A percentile compares a stretch with the other conserved stretches of the same genome.
Conservation (phyloP, 306 rosid genomes). For the Erythrophleum fordii region DNA sequence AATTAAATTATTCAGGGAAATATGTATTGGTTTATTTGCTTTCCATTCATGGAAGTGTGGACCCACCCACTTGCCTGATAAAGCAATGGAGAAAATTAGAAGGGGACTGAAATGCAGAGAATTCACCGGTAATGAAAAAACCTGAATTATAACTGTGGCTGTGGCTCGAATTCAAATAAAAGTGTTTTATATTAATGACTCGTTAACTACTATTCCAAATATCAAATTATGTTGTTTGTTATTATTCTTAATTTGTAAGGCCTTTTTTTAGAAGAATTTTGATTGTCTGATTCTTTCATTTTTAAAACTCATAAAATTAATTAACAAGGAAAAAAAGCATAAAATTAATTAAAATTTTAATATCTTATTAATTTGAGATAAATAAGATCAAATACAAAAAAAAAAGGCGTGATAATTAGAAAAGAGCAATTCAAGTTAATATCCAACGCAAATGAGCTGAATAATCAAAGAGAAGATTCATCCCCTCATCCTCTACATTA, state of each 20-base stretch:
- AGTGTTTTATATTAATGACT: neutral
- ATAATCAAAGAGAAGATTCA: conserved; percentile 22
- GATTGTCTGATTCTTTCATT: neutral
- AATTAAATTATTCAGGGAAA: neutral
- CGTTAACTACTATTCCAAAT: neutral
- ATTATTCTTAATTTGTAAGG: neutral
- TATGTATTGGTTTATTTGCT: neutral
- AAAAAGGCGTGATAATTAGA: neutral
- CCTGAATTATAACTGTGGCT: neutral
- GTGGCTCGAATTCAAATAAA: neutral
- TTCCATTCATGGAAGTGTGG: neutral
- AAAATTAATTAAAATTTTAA: neutral
- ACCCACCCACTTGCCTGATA: neutral
- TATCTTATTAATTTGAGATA: neutral
- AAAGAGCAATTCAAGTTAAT: neutral
- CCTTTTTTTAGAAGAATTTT: neutral
- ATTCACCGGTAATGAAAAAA: no score
- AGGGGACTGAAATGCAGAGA: neutral
- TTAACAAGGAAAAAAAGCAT: neutral
- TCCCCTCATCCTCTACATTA: neutral
- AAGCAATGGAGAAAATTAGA: neutral
- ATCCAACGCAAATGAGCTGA: neutral
- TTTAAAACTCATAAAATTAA: neutral
- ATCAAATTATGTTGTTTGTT: neutral
- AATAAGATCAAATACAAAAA: neutral